A percentile compares a stretch with the other conserved stretches of the same genome.
These are phyloP conservation scores for Solanum chiquidenum DNA, from an alignment of 257 asterid genomes.

Conservation along the genomic window DNA sequence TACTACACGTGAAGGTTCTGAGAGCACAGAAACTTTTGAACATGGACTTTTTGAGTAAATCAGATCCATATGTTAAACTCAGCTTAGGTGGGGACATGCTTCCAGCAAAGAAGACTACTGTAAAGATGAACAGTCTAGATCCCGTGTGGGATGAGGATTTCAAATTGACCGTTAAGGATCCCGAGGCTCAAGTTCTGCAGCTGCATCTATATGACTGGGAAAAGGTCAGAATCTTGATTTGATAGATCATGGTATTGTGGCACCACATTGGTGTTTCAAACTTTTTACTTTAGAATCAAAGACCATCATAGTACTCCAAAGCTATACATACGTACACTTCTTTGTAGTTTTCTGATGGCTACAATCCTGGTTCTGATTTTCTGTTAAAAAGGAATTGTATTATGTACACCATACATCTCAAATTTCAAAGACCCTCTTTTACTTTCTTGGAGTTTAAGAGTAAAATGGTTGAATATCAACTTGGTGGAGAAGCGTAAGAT, in stretches of 20 bases:
- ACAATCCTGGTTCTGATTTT: background rate
- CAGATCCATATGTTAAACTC: constrained; percentile 83
- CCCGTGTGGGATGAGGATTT: constrained; percentile 74
- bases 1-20: constrained; percentile 63
- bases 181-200: constrained; percentile 47
- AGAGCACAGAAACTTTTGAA: constrained; percentile 52
- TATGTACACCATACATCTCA: background rate
- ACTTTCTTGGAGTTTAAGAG: background rate
- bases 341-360: background rate
- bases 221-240: constrained; percentile 31
- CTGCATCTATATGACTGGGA: constrained; percentile 75
- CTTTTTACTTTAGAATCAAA: background rate
- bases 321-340: background rate
- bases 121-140: constrained; percentile 59
- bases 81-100: constrained; percentile 58
- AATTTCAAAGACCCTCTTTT: background rate
- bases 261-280: background rate
- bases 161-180: constrained; percentile 73
- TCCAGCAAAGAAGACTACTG: constrained; percentile 48
- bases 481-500: background rate
- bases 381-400: background rate
- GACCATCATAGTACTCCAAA: background rate
- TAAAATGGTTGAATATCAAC: background rate
- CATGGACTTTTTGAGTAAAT: constrained; percentile 50
- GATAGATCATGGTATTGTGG: background rate